Percentiles rank a stretch among this genome's conserved stretches.
phyloP scores from a whole-genome alignment of 345 rosid genomes.

The Salix dunnii region DNA sequence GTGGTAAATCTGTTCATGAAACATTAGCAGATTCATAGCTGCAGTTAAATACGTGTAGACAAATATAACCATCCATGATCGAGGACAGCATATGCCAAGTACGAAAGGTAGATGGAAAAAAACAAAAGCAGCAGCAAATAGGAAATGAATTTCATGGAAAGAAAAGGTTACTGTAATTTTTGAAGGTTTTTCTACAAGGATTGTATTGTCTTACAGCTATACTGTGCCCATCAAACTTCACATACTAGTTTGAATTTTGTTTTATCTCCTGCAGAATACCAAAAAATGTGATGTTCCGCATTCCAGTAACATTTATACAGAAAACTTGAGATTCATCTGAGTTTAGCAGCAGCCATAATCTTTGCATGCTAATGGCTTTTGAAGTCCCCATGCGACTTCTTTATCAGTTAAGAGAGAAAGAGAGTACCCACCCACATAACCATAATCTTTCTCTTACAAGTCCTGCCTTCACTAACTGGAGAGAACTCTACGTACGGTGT shows the following conservation, averaged over 20 bases:
- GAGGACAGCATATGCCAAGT: neutral
- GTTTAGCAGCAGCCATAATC: constrained; percentile 2
- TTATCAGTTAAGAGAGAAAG: neutral
- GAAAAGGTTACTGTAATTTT: neutral
- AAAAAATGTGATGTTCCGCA: neutral
- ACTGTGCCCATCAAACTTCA: neutral
- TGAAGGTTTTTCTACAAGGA: neutral
- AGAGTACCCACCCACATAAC: constrained; percentile 4
- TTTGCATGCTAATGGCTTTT: neutral
- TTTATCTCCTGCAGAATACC: neutral
- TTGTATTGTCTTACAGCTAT: too few relatives aligned
- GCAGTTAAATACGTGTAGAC: neutral
- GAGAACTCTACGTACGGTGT: neutral
- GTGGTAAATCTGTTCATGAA: neutral
- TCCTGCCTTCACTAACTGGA: constrained; percentile 5
- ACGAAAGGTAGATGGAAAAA: neutral
- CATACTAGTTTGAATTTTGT: neutral
- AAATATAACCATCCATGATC: neutral
- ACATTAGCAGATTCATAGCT: neutral
- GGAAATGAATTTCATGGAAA: neutral
- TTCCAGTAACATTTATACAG: neutral
- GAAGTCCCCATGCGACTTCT: neutral
- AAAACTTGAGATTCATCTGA: constrained; percentile 13
- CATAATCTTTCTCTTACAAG: constrained; percentile 2
- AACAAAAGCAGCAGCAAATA: neutral